A percentile compares a stretch with the other conserved stretches of the same genome.
Evolutionary conservation across 768 basidiomycete species (phyloP).

Genomic region (Melanogaster broomeanus): DNA sequence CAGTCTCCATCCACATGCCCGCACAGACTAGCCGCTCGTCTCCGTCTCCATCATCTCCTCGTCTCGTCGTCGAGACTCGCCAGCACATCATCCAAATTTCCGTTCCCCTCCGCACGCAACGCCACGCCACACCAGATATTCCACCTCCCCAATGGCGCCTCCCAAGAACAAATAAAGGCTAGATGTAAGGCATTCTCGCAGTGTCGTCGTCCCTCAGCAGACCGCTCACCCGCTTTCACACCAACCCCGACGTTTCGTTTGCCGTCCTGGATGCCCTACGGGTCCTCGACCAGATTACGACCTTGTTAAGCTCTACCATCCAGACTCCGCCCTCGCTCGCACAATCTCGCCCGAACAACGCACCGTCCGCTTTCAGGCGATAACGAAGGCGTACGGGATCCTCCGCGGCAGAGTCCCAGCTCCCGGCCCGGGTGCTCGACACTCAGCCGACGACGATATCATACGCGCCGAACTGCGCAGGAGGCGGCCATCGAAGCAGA

Average conservation of each 20-base stretch:
- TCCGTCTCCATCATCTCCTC: no score
- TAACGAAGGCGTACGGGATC: conserved; percentile 63
- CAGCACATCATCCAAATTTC: conserved; percentile 30
- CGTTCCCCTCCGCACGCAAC: conserved; percentile 52
- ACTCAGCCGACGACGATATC: conserved; percentile 35
- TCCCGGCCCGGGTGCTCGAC: not conserved
- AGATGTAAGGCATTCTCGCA: conserved; percentile 51
- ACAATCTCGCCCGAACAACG: conserved; percentile 43
- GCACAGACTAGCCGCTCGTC: no score
- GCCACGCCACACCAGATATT: conserved; percentile 77
- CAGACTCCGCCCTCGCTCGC: conserved; percentile 55
- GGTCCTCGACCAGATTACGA: conserved; percentile 58
- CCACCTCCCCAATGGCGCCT: conserved; percentile 56
- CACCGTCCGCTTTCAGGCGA: conserved; percentile 63
- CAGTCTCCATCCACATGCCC: no score
- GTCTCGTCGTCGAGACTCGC: conserved; percentile 2
- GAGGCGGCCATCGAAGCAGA: conserved; percentile 40
- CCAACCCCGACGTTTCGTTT: not conserved
- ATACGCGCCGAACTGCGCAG: conserved; percentile 55
- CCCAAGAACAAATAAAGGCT: conserved; percentile 62
- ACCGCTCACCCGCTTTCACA: not conserved
- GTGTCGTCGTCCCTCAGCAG: not conserved
- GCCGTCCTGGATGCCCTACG: not conserved
- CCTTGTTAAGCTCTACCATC: conserved; percentile 70
- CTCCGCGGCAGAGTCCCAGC: conserved; percentile 15